These are phyloP conservation scores for Ogataea naganishii DNA, from an alignment of 805 yeast genomes.

Conservation along the genomic window DNA sequence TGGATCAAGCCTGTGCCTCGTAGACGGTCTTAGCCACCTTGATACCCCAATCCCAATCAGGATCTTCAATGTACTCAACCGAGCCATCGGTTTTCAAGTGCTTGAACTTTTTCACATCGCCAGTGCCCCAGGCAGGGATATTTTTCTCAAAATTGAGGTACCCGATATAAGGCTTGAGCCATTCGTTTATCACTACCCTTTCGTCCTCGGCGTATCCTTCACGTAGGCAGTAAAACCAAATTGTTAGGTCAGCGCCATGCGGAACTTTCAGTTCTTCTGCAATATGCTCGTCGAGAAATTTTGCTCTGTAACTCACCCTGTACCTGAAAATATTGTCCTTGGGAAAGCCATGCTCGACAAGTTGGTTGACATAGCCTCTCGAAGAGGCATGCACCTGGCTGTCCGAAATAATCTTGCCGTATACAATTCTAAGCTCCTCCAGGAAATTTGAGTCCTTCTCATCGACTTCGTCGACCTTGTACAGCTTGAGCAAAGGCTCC, in stretches of 20 bases:
- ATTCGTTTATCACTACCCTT: slow-evolving; percentile 11
- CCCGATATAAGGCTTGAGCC: slow-evolving; percentile 22
- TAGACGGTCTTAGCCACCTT: slow-evolving; percentile 23
- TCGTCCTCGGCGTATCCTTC: slow-evolving; percentile 22
- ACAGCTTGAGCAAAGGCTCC: slow-evolving; percentile 13
- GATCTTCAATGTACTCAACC: slow-evolving; percentile 19
- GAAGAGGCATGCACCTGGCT: slow-evolving; percentile 30
- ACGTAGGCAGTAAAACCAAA: slow-evolving; percentile 25
- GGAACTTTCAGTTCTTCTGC: slow-evolving; percentile 22
- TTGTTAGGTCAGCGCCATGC: slow-evolving; percentile 25
- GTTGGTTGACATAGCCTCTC: slow-evolving; percentile 26
- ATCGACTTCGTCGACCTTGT: slow-evolving; percentile 8
- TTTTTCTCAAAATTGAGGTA: slow-evolving; percentile 19
- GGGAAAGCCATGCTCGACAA: slow-evolving; percentile 22
- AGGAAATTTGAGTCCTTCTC: slow-evolving; percentile 6
- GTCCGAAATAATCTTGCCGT: slow-evolving; percentile 28
- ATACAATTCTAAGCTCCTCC: slow-evolving; percentile 15
- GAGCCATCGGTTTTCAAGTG: slow-evolving; percentile 23
- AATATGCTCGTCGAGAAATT: slow-evolving; percentile 13
- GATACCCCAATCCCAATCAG: slow-evolving; percentile 28
- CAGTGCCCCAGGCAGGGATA: slow-evolving; percentile 22
- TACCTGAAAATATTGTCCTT: slow-evolving; percentile 21
- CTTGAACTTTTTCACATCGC: slow-evolving; percentile 17
- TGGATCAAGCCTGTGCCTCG: slow-evolving; percentile 13
- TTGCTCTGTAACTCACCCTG: slow-evolving; percentile 21